Evolutionary conservation across 2,329 filamentous ascomycete genomes (phyloP), one percentile per base, ranked within the genome.

Genomic region (Aspergillus japonicus): DNA sequence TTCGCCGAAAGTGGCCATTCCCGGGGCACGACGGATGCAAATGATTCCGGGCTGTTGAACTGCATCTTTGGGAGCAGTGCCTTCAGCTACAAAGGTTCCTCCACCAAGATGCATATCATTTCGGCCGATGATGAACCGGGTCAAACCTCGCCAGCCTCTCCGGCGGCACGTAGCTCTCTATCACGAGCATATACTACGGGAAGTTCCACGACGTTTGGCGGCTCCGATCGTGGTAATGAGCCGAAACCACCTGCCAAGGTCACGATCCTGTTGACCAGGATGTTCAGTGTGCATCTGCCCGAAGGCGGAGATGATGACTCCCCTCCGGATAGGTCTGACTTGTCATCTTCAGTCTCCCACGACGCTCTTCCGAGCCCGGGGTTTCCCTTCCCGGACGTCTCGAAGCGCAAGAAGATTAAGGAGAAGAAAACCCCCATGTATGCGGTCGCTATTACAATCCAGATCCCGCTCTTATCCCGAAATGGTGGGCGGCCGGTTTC

Each of bases 21-120:
- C 26, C 75, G 76, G 19, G 66, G 71, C 58, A 67, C 75, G 42
- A 67, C 77, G 33, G 82, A 85, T 64, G 79, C 80, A 11, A 81
- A 81, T 50, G 83, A 85, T 74, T 80, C 70, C 68, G 82, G 73
- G 68, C 75, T 71, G 71, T 66, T 87, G 59, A 84, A 85, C 62
- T 86, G 84, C 70, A 86, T 86, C 69, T 87, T 87, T 68, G 85
- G 84, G 29, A 85, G 83, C 62, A 81, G 81, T 56, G 80, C 82
- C 44, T 83, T 85, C 68, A 82, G 80, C 62, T 85, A 85, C 66
- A 76, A 81, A 47, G 83, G 83, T n/a, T 82, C 83, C 8, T 85
- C 82, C 24, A 86, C 84, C 49, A 87, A 87, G 69, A 80, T 86
- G 69, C 84, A 87, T 68, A 82, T 86, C 56, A 78, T 86, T 62